Evolutionary conservation across 352 stramenopile species (phyloP).

Genomic region (Phytophthora pini): DNA sequence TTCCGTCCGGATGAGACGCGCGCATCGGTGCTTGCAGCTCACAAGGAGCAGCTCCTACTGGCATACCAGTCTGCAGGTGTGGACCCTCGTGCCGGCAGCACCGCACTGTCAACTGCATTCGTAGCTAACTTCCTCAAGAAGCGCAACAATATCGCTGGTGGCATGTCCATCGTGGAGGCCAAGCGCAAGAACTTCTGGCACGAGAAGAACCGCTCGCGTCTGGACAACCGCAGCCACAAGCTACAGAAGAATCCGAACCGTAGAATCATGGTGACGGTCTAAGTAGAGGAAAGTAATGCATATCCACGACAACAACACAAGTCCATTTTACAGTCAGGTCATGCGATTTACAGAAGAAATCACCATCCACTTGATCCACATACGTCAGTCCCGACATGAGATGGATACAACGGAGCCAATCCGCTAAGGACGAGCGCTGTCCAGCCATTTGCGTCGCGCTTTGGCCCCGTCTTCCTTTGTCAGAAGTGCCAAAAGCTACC

Average conservation of each 20-base stretch:
- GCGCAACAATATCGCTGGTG: constrained; percentile 82
- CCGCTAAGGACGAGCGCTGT: constrained; percentile 1
- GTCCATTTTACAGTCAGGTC: constrained; percentile 10
- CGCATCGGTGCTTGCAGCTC: constrained; percentile 76
- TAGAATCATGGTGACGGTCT: constrained; percentile 78
- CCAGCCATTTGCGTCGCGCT: constrained; percentile 18
- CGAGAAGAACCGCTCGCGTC: constrained; percentile 79
- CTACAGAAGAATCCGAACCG: constrained; percentile 87
- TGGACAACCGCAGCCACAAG: constrained; percentile 87
- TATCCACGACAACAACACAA: constrained; percentile 18
- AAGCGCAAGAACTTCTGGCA: constrained; percentile 77
- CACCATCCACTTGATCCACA: constrained; percentile 6
- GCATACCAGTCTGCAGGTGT: constrained; percentile 78
- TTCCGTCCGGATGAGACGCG: constrained; percentile 84
- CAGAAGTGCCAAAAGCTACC: constrained; percentile 20
- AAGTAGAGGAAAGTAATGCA: constrained; percentile 37
- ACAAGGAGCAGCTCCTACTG: constrained; percentile 81
- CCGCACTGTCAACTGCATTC: constrained; percentile 77
- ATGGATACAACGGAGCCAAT: background rate
- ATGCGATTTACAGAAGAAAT: background rate
- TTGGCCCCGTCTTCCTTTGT: constrained; percentile 24
- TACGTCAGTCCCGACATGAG: constrained; percentile 11
- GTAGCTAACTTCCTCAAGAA: constrained; percentile 84
- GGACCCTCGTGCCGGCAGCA: constrained; percentile 61
- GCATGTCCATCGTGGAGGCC: constrained; percentile 75